These are phyloP conservation scores for Solanum hybrid DNA, from an alignment of 305 asterid genomes.

Conservation along the genomic window DNA sequence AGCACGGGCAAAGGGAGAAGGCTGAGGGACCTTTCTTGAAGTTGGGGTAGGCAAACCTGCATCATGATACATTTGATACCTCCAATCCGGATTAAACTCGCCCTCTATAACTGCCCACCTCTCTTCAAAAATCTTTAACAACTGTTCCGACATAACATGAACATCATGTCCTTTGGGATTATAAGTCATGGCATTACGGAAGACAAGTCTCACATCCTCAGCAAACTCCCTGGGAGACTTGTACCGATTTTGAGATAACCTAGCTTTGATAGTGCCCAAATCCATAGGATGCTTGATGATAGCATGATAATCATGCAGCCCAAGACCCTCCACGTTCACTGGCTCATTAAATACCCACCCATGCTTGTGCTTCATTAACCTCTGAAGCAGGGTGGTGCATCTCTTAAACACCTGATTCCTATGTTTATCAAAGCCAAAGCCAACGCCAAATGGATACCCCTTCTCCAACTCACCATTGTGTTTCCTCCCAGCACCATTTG, in stretches of 20 bases:
- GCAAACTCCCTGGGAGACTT: slow-evolving; percentile 16
- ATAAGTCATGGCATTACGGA: slow-evolving; percentile 17
- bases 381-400: slow-evolving; percentile 50
- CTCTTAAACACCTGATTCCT: slow-evolving; percentile 36
- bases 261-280: slow-evolving; percentile 16
- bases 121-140: slow-evolving; percentile 18
- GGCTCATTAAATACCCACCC: slow-evolving; percentile 25
- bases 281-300: slow-evolving; percentile 21
- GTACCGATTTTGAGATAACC: slow-evolving; percentile 11
- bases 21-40: slow-evolving; percentile 2
- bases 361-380: slow-evolving; percentile 19
- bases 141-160: slow-evolving; percentile 16
- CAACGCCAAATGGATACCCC: slow-evolving; percentile 13
- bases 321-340: slow-evolving; percentile 10
- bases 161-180: slow-evolving; percentile 24
- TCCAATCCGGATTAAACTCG: slow-evolving; percentile 43
- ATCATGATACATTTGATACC: slow-evolving; percentile 7
- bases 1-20: neutral
- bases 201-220: slow-evolving; percentile 17
- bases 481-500: slow-evolving; percentile 15
- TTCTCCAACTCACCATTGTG: neutral
- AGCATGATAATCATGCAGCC: slow-evolving; percentile 17
- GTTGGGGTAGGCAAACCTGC: neutral
- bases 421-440: slow-evolving; percentile 32
- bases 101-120: slow-evolving; percentile 25